Conservation (phyloP, 2,329 filamentous ascomycete species). For the Lachnellula willkommii region DNA sequence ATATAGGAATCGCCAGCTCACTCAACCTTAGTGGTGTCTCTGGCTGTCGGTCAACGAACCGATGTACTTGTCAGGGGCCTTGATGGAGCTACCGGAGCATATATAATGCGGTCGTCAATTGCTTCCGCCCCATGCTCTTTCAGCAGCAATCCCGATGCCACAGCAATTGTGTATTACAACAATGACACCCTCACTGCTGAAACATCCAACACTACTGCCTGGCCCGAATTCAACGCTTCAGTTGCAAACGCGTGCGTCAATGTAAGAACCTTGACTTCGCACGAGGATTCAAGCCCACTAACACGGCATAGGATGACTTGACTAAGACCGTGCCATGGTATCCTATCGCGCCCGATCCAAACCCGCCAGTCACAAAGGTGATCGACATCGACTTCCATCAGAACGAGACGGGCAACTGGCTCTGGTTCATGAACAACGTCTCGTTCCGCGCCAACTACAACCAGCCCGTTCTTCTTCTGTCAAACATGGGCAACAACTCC, state of each 20-base stretch:
- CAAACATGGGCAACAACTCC: conserved; percentile 45
- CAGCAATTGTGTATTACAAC: conserved; percentile 61
- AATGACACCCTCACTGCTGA: conserved; percentile 32
- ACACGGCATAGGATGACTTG: conserved; percentile 13
- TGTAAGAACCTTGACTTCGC: background rate
- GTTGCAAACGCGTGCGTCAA: conserved; percentile 14
- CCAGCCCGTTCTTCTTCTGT: conserved; percentile 51
- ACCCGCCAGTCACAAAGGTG: conserved; percentile 14
- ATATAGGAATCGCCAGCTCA: background rate
- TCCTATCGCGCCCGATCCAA: conserved; percentile 18
- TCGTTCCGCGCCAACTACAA: conserved; percentile 51
- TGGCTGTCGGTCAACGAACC: conserved; percentile 51
- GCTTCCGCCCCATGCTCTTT: conserved; percentile 37
- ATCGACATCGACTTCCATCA: conserved; percentile 37
- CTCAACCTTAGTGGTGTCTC: conserved; percentile 40
- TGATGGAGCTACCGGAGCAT: conserved; percentile 35
- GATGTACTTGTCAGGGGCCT: conserved; percentile 40
- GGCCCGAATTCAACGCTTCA: conserved; percentile 12
- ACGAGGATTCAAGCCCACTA: background rate
- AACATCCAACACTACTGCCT: conserved; percentile 15
- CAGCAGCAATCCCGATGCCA: conserved; percentile 43
- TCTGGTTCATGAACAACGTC: conserved; percentile 45
- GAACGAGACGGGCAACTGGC: conserved; percentile 45
- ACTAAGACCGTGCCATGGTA: conserved; percentile 19
- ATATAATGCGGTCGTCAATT: conserved; percentile 54